A percentile compares a stretch with the other conserved stretches of the same genome.
Evolutionary conservation across 495 filamentous ascomycete genomes (phyloP).

Genomic region (Trichoderma virens): DNA sequence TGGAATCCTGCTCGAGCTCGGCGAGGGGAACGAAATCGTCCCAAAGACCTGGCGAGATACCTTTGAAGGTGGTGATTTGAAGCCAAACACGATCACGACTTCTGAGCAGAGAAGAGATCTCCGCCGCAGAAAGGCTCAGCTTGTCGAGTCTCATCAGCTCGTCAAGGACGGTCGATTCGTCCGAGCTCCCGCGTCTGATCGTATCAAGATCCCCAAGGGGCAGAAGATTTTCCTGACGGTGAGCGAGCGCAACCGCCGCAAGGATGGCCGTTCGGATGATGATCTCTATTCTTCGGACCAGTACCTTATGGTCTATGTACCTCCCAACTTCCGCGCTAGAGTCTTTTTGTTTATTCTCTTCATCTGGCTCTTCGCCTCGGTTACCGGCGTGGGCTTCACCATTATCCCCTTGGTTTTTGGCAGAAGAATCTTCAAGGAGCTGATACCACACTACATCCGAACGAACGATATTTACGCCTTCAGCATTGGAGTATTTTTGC

Average conservation of each 20-base stretch:
- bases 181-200: conserved; percentile 82
- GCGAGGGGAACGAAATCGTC: conserved; percentile 25
- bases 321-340: conserved; percentile 72
- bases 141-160: conserved; percentile 35
- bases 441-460: conserved; percentile 57
- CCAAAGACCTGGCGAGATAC: conserved; percentile 35
- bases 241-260: conserved; percentile 55
- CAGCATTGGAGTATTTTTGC: conserved; percentile 73
- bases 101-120: conserved; percentile 19
- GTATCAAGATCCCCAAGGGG: conserved; percentile 86
- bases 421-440: conserved; percentile 59
- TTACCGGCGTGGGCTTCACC: conserved; percentile 83
- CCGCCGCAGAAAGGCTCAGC: conserved; percentile 25
- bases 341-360: conserved; percentile 79
- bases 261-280: conserved; percentile 52
- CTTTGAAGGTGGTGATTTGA: conserved; percentile 29
- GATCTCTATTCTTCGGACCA: conserved; percentile 62
- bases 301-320: conserved; percentile 82
- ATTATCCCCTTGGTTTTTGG: conserved; percentile 80
- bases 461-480: conserved; percentile 97
- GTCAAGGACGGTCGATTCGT: conserved; percentile 75
- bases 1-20: conserved; percentile 30
- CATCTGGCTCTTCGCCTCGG: conserved; percentile 90
- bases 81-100: conserved; percentile 20
- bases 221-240: conserved; percentile 73